These are phyloP conservation scores for Yamadazyma paraphyllophila DNA, from an alignment of 805 yeast genomes.

Conservation along the genomic window DNA sequence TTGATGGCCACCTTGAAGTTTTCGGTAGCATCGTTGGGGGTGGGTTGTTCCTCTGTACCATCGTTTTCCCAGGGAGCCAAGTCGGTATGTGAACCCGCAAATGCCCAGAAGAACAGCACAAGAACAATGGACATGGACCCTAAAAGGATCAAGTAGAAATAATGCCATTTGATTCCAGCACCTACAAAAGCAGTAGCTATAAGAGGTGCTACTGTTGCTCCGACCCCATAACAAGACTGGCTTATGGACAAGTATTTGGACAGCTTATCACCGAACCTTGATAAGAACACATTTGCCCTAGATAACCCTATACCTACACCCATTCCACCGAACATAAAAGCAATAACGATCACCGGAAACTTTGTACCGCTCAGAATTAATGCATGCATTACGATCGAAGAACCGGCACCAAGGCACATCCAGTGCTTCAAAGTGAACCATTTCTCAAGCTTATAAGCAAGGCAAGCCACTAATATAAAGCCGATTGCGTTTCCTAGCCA, in stretches of 20 bases:
- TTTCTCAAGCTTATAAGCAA: conserved; percentile 43
- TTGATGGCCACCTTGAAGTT: conserved; percentile 31
- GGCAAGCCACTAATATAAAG: conserved; percentile 46
- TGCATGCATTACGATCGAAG: conserved; percentile 41
- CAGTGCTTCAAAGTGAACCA: conserved; percentile 40
- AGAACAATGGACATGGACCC: conserved; percentile 36
- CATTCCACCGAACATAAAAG: conserved; percentile 55
- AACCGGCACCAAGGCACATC: conserved; percentile 35
- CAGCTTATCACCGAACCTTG: conserved; percentile 46
- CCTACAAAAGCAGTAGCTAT: conserved; percentile 56
- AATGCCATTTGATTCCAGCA: conserved; percentile 50
- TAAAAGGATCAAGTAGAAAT: conserved; percentile 47
- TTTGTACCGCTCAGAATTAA: conserved; percentile 47
- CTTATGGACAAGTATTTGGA: conserved; percentile 58
- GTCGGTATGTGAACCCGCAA: conserved; percentile 48
- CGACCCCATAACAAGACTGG: conserved; percentile 72
- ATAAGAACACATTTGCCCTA: conserved; percentile 52
- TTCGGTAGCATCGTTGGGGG: not conserved
- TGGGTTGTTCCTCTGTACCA: conserved; percentile 5
- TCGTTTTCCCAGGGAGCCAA: conserved; percentile 33
- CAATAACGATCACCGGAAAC: conserved; percentile 49
- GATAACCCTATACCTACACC: conserved; percentile 52
- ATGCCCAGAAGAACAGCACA: conserved; percentile 39
- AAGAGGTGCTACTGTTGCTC: conserved; percentile 70
- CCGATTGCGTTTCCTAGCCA: conserved; percentile 61